Conservation (phyloP, 768 basidiomycete species). For the Pholiota conissans region DNA sequence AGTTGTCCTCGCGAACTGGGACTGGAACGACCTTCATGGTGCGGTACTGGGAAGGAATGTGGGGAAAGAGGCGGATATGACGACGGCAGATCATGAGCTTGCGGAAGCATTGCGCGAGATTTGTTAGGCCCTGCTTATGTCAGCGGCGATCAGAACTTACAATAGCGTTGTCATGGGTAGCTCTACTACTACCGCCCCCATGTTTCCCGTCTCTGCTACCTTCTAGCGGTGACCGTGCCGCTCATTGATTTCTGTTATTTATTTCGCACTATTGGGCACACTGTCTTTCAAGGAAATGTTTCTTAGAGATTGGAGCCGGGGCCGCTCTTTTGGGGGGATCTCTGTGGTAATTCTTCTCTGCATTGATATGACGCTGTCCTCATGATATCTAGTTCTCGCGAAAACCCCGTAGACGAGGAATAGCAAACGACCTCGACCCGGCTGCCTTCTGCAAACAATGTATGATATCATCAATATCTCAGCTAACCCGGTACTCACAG, state of each 20-base stretch:
- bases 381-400: neutral
- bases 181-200: no score
- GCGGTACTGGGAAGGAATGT: conserved; percentile 18
- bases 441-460: neutral
- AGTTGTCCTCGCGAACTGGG: conserved; percentile 81
- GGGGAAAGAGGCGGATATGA: conserved; percentile 21
- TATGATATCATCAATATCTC: neutral
- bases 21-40: conserved; percentile 78
- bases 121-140: conserved; percentile 4
- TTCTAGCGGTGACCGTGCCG: neutral
- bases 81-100: conserved; percentile 14
- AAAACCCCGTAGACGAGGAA: neutral
- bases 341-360: neutral
- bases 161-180: neutral
- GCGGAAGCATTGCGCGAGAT: neutral
- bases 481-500: neutral
- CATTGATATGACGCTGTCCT: neutral
- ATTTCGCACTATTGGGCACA: neutral
- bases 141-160: neutral
- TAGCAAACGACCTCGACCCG: neutral
- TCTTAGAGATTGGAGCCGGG: neutral
- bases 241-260: neutral
- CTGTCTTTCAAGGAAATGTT: no score
- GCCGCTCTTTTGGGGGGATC: neutral
- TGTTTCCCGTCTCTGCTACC: neutral